phyloP scores from a whole-genome alignment of 257 asterid genomes.

The Avicennia marina region DNA sequence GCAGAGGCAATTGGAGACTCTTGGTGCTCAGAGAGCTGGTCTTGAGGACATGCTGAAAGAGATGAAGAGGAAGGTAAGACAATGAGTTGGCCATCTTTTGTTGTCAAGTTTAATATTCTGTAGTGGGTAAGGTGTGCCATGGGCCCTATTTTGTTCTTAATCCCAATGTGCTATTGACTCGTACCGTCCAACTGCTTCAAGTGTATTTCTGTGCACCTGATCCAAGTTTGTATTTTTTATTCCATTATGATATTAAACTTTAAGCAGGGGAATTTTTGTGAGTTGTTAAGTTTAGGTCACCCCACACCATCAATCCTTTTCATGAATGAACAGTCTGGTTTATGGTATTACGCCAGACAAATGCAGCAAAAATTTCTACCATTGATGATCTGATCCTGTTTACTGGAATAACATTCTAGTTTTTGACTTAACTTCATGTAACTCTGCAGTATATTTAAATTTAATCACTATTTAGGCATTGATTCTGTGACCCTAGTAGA shows the following conservation, averaged over 20 bases:
- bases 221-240: neutral
- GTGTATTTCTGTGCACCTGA: neutral
- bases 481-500: no score
- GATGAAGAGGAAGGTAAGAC: constrained; percentile 91
- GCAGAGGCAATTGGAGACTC: constrained; percentile 94
- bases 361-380: constrained; percentile 3
- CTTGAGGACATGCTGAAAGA: constrained; percentile 99
- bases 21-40: constrained; percentile 97
- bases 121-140: constrained; percentile 1
- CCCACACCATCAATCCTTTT: neutral
- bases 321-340: neutral
- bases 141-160: constrained; percentile 6
- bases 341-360: neutral
- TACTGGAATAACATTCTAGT: neutral
- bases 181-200: no score
- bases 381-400: constrained; percentile 9
- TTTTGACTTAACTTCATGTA: no score
- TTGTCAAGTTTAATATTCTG: neutral
- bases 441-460: neutral
- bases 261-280: neutral
- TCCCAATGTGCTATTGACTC: no score
- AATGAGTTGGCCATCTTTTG: constrained; percentile 8
- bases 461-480: neutral
- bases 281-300: neutral
- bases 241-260: neutral